These are phyloP conservation scores for Ophiosphaerella narmari DNA, from an alignment of 2,329 filamentous ascomycete genomes.

Conservation along the genomic window DNA sequence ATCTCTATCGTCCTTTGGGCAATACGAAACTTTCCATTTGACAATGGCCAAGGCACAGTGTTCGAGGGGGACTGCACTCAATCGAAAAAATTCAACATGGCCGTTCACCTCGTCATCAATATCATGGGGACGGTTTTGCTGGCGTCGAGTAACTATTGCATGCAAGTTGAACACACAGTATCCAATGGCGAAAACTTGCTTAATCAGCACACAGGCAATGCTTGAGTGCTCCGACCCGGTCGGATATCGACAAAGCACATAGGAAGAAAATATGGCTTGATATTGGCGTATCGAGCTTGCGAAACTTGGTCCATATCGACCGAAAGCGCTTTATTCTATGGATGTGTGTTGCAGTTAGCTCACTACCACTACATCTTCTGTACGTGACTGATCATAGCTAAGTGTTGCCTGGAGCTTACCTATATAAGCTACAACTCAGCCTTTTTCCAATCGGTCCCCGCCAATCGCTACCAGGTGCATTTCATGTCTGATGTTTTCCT, in stretches of 20 bases:
- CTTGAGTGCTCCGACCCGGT: conserved; percentile 55
- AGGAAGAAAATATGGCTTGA: conserved; percentile 10
- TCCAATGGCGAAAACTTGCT: no score
- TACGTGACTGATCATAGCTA: conserved; percentile 2
- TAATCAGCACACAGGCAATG: conserved; percentile 40
- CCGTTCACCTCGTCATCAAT: conserved; percentile 56
- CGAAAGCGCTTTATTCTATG: conserved; percentile 7
- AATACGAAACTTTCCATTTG: not conserved
- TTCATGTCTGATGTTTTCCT: no score
- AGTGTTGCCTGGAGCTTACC: not conserved
- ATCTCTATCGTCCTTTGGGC: not conserved
- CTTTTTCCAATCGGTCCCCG: not conserved
- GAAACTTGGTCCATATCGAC: conserved; percentile 15
- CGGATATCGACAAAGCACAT: conserved; percentile 56
- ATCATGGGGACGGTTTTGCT: conserved; percentile 51
- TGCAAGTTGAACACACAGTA: conserved; percentile 25
- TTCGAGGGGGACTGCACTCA: conserved; percentile 1
- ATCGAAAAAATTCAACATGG: not conserved
- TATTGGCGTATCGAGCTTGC: conserved; percentile 20
- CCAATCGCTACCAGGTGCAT: not conserved
- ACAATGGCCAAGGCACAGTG: not conserved
- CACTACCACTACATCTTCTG: conserved; percentile 19
- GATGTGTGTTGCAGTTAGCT: conserved; percentile 10
- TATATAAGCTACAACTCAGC: not conserved
- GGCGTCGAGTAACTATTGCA: conserved; percentile 55